Conservation (phyloP, 202 grass and related monocot species). For the Zizania palustris region DNA sequence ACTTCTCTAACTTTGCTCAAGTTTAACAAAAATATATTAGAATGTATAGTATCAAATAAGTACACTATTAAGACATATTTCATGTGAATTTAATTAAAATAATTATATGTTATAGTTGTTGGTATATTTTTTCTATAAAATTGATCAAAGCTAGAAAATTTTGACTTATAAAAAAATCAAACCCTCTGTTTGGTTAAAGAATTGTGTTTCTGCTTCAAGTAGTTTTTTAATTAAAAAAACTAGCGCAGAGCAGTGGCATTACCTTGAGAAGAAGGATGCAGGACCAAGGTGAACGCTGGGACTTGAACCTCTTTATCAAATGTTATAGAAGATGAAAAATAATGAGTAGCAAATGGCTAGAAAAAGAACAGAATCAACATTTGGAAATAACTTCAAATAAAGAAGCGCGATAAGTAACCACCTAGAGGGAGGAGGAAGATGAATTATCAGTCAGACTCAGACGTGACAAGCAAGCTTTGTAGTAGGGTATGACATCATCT, state of each 20-base stretch:
- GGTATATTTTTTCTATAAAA: no score
- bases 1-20: no score
- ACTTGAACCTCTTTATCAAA: background rate
- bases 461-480: conserved; percentile 61
- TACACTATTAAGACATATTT: no score
- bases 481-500: conserved; percentile 64
- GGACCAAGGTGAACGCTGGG: background rate
- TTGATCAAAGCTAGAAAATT: no score
- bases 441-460: conserved; percentile 42
- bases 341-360: background rate
- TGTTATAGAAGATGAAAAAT: conserved; percentile 5
- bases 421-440: conserved; percentile 10
- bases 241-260: background rate
- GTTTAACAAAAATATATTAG: no score
- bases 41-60: no score
- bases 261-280: background rate
- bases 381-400: background rate
- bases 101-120: no score
- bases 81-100: no score
- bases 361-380: conserved; percentile 1
- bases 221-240: background rate
- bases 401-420: conserved; percentile 6
- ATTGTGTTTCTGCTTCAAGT: background rate
- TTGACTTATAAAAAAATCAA: no score
- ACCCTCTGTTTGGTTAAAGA: background rate